Evolutionary conservation across 2,329 filamentous ascomycete genomes (phyloP).

Genomic region (Ceratocystis cacaofunesta): DNA sequence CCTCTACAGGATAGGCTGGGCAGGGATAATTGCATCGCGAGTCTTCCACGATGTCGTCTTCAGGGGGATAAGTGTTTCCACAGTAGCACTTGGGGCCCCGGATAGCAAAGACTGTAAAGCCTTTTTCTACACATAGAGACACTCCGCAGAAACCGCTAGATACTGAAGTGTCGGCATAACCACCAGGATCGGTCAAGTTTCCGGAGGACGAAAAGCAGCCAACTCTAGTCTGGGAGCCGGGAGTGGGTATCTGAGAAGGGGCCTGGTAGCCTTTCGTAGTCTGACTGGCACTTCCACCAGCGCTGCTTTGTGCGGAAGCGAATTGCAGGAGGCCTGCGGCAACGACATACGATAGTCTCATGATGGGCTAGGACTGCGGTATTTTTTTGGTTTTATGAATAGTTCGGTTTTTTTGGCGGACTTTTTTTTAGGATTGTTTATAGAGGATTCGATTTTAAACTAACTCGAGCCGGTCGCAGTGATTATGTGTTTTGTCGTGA

Average conservation of each 20-base stretch:
- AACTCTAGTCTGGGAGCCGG: slow-evolving; percentile 30
- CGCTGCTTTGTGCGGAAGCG: slow-evolving; percentile 1
- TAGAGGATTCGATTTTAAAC: neutral
- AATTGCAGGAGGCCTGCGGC: neutral
- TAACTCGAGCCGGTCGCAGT: neutral
- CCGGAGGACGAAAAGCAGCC: slow-evolving; percentile 37
- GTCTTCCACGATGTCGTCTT: slow-evolving; percentile 38
- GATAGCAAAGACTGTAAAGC: slow-evolving; percentile 46
- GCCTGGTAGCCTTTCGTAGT: slow-evolving; percentile 16
- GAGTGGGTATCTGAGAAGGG: slow-evolving; percentile 26
- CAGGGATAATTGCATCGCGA: slow-evolving; percentile 51
- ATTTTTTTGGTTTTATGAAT: neutral
- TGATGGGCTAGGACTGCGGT: neutral
- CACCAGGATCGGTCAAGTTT: slow-evolving; percentile 24
- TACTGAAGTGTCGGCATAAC: slow-evolving; percentile 19
- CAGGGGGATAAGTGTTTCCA: slow-evolving; percentile 51
- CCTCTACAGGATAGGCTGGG: slow-evolving; percentile 43
- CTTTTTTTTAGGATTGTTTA: neutral
- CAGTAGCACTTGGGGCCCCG: slow-evolving; percentile 56
- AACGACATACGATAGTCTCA: slow-evolving; percentile 15
- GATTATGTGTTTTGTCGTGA: neutral
- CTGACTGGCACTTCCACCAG: slow-evolving; percentile 21
- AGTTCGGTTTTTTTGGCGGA: neutral
- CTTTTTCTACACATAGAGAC: slow-evolving; percentile 27
- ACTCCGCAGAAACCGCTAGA: slow-evolving; percentile 31